phyloP scores from a whole-genome alignment of 2,329 filamentous ascomycete genomes.

The Fusarium sambucinum region DNA sequence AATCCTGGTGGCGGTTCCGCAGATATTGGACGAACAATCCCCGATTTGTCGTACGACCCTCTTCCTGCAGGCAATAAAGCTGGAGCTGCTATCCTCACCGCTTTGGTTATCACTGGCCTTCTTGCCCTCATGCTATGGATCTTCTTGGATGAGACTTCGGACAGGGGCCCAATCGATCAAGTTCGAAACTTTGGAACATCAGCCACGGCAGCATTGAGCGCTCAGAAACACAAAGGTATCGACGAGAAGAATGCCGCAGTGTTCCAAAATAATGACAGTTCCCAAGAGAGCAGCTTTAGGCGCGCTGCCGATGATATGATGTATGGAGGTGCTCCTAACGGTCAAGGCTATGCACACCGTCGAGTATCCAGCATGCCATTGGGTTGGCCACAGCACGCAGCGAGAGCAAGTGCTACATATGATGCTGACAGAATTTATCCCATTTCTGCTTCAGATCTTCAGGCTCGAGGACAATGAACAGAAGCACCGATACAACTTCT shows the following conservation, averaged over 20 bases:
- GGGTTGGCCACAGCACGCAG: constrained; percentile 54
- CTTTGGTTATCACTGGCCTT: constrained; percentile 66
- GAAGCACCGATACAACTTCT: constrained; percentile 7
- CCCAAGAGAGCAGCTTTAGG: constrained; percentile 38
- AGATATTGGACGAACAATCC: constrained; percentile 58
- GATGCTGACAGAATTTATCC: constrained; percentile 38
- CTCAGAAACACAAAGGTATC: constrained; percentile 29
- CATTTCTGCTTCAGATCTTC: constrained; percentile 22
- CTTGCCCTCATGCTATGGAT: constrained; percentile 65
- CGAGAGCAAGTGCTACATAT: constrained; percentile 41
- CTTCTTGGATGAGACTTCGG: constrained; percentile 61
- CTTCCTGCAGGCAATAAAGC: constrained; percentile 71
- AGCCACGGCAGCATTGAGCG: constrained; percentile 33
- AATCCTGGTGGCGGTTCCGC: constrained; percentile 60
- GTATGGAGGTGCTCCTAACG: constrained; percentile 37
- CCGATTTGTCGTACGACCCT: constrained; percentile 42
- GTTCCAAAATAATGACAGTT: constrained; percentile 40
- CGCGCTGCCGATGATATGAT: constrained; percentile 30
- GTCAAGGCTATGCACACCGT: constrained; percentile 36
- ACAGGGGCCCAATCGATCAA: constrained; percentile 51
- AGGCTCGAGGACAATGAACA: constrained; percentile 34
- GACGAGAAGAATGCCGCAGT: constrained; percentile 43
- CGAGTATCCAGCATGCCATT: constrained; percentile 54
- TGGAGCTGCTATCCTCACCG: constrained; percentile 75
- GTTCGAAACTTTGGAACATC: constrained; percentile 46